phyloP scores from a whole-genome alignment of 2,329 filamentous ascomycete genomes.

The Chrysoporthe puriensis region DNA sequence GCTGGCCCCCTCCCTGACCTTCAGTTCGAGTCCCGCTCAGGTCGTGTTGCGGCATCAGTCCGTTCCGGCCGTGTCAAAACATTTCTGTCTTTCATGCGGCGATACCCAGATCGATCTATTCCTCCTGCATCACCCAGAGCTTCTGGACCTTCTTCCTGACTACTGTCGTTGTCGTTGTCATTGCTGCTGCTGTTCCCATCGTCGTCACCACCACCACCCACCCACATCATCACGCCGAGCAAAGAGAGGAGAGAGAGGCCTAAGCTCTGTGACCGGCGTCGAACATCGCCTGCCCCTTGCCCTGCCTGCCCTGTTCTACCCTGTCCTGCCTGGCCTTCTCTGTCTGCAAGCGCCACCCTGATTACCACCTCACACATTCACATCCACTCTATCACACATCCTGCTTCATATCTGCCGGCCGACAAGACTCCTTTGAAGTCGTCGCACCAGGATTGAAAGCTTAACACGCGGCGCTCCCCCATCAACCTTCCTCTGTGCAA shows the following conservation, averaged over 20 bases:
- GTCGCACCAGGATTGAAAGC: slow-evolving; percentile 3
- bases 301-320: background rate
- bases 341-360: slow-evolving; percentile 14
- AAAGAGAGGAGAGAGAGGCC: background rate
- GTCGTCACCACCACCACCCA: background rate
- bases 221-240: background rate
- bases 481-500: slow-evolving; percentile 2
- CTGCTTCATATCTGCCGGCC: slow-evolving; percentile 12
- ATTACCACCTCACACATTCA: slow-evolving; percentile 15
- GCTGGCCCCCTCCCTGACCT: background rate
- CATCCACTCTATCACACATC: slow-evolving; percentile 17
- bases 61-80: slow-evolving; percentile 43
- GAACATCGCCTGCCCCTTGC: background rate
- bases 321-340: slow-evolving; percentile 7
- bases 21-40: slow-evolving; percentile 5
- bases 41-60: slow-evolving; percentile 43
- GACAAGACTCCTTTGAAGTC: background rate
- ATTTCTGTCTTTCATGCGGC: slow-evolving; percentile 46
- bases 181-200: background rate
- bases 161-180: background rate
- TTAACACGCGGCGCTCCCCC: background rate
- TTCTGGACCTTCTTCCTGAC: background rate
- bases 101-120: slow-evolving; percentile 30
- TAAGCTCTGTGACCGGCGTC: slow-evolving; percentile 1
- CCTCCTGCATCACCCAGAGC: slow-evolving; percentile 2